phyloP scores from a whole-genome alignment of 2,329 filamentous ascomycete species.

The Apiospora malaysiana region DNA sequence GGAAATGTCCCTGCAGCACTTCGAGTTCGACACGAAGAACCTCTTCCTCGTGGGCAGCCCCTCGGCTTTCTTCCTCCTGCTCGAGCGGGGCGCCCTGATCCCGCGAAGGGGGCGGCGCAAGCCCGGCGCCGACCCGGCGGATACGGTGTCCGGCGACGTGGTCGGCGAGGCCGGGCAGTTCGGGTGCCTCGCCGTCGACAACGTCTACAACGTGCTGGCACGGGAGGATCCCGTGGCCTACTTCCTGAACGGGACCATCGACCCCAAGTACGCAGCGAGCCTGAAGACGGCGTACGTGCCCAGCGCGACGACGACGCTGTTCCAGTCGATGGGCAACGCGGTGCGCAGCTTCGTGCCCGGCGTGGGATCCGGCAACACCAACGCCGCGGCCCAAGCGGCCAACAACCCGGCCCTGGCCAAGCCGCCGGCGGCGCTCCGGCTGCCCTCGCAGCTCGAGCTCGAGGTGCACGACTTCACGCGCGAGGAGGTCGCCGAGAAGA shows the following conservation, averaged over 20 bases:
- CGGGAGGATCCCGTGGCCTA: constrained; percentile 82
- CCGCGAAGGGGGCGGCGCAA: constrained; percentile 80
- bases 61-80: constrained; percentile 87
- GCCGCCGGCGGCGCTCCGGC: constrained; percentile 48
- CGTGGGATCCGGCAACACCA: constrained; percentile 35
- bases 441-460: constrained; percentile 78
- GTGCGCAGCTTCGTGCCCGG: constrained; percentile 68
- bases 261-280: constrained; percentile 76
- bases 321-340: constrained; percentile 67
- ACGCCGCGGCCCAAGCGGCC: constrained; percentile 28
- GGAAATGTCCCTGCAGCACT: constrained; percentile 60
- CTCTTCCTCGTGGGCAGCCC: constrained; percentile 91
- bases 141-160: constrained; percentile 62
- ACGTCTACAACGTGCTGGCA: constrained; percentile 90
- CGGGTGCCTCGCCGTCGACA: constrained; percentile 92
- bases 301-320: constrained; percentile 68
- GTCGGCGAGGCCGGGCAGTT: constrained; percentile 82
- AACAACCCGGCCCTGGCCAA: constrained; percentile 35
- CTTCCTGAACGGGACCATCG: constrained; percentile 87
- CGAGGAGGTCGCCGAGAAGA: constrained; percentile 90
- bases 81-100: constrained; percentile 74
- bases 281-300: constrained; percentile 83
- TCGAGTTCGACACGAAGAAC: constrained; percentile 91
- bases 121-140: constrained; percentile 71
- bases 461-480: constrained; percentile 94